Conservation (phyloP, 2,329 filamentous ascomycete species). For the Parascedosporium putredinis region DNA sequence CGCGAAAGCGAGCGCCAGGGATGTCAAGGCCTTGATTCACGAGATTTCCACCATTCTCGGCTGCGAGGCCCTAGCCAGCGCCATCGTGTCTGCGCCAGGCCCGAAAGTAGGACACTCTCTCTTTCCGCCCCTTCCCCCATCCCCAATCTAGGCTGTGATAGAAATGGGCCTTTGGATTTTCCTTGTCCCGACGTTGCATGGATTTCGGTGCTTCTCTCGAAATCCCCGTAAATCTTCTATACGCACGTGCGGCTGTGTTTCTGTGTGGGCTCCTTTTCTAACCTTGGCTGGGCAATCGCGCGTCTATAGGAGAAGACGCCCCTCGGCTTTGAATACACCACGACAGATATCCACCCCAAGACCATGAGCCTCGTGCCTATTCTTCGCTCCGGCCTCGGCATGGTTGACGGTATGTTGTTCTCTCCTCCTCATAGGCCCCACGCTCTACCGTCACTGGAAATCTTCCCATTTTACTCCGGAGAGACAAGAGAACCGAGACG, state of each 20-base stretch:
- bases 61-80: conserved; percentile 65
- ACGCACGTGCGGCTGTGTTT: no score
- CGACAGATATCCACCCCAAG: conserved; percentile 49
- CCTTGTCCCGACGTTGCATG: no score
- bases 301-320: conserved; percentile 59
- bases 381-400: conserved; percentile 80
- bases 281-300: no score
- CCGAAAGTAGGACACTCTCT: conserved; percentile 55
- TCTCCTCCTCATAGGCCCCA: not conserved
- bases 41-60: conserved; percentile 78
- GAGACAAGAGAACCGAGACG: no score
- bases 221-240: not conserved
- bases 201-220: conserved; percentile 9
- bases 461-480: no score
- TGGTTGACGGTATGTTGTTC: conserved; percentile 61
- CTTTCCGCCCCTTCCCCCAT: no score
- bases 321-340: conserved; percentile 65
- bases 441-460: no score
- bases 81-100: conserved; percentile 44
- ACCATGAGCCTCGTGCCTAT: conserved; percentile 80
- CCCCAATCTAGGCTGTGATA: no score
- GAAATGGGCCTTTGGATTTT: no score
- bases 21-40: conserved; percentile 73
- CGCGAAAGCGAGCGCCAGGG: conserved; percentile 54
- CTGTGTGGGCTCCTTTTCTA: not conserved